Evolutionary conservation across 208 protist genomes (phyloP).

Genomic region (Novymonas esmeraldas): DNA sequence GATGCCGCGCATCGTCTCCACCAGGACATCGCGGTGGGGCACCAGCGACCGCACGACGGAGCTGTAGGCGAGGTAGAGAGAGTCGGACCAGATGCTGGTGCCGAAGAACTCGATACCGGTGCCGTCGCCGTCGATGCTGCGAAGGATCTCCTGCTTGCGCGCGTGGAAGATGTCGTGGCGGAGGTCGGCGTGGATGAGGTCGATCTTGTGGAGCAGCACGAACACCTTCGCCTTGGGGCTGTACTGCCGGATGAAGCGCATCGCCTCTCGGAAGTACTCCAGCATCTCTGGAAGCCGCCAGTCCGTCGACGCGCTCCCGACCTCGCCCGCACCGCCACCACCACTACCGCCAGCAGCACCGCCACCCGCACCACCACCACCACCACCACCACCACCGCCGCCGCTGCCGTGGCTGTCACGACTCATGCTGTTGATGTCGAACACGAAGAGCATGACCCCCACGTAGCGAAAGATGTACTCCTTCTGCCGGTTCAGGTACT

Average conservation of each 20-base stretch:
- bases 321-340: conserved; percentile 12
- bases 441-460: conserved; percentile 99
- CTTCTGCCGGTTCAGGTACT: conserved; percentile 97
- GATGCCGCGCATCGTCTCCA: conserved; percentile 93
- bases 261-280: conserved; percentile 96
- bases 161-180: conserved; percentile 70
- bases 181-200: conserved; percentile 88
- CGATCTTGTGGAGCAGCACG: conserved; percentile 99
- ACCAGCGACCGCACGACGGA: conserved; percentile 97
- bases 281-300: conserved; percentile 94
- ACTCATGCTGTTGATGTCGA: conserved; percentile 97
- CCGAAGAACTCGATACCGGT: conserved; percentile 94
- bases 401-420: conserved; percentile 36
- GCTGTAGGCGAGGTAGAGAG: conserved; percentile 96
- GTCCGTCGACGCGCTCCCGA: conserved; percentile 50
- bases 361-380: conserved; percentile 9
- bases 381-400: conserved; percentile 11
- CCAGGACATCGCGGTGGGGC: conserved; percentile 94
- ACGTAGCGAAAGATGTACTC: conserved; percentile 99
- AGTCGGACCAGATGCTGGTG: conserved; percentile 99
- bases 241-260: conserved; percentile 96
- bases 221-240: conserved; percentile 98
- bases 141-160: conserved; percentile 78
- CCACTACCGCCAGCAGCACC: conserved; percentile 12
- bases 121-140: conserved; percentile 50